A percentile compares a stretch with the other conserved stretches of the same genome.
Evolutionary conservation across 169 alveolate genomes (phyloP).

Genomic region (Eimeria necatrix): DNA sequence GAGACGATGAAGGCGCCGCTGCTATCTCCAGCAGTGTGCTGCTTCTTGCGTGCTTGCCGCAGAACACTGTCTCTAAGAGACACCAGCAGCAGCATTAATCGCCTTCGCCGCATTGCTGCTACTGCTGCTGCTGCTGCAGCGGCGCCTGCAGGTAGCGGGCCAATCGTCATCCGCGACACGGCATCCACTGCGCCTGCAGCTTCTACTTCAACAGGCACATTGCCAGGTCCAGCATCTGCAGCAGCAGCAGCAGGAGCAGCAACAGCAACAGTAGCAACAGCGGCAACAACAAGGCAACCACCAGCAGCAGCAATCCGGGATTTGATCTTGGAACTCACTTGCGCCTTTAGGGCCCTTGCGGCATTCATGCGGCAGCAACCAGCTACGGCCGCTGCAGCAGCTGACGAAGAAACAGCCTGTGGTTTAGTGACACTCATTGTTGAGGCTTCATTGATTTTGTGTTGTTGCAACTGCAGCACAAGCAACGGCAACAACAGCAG

Average conservation of each 20-base stretch:
- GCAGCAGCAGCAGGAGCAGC: constrained; percentile 39
- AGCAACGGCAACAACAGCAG: constrained; percentile 24
- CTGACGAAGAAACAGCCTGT: neutral
- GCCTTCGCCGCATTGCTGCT: constrained; percentile 22
- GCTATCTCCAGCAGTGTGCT: constrained; percentile 32
- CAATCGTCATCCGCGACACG: neutral
- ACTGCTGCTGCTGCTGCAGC: constrained; percentile 17
- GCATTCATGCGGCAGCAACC: constrained; percentile 73
- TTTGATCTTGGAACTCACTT: constrained; percentile 40
- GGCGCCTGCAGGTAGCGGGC: neutral
- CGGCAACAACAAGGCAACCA: neutral
- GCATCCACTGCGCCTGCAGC: constrained; percentile 7
- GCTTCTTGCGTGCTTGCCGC: constrained; percentile 25
- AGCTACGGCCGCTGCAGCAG: constrained; percentile 19
- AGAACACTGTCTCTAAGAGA: constrained; percentile 28
- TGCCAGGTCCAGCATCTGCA: constrained; percentile 23
- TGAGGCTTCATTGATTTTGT: neutral
- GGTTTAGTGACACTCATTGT: neutral
- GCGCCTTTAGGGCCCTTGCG: constrained; percentile 50
- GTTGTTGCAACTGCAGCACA: constrained; percentile 56
- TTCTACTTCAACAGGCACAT: neutral
- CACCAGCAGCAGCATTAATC: constrained; percentile 36
- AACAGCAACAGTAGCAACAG: constrained; percentile 20
- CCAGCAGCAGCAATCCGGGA: neutral
- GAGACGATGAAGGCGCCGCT: constrained; percentile 18